A percentile compares a stretch with the other conserved stretches of the same genome.
Evolutionary conservation across 108 stramenopile genomes (phyloP).

Genomic region (Cyclostephanos tholiformis): DNA sequence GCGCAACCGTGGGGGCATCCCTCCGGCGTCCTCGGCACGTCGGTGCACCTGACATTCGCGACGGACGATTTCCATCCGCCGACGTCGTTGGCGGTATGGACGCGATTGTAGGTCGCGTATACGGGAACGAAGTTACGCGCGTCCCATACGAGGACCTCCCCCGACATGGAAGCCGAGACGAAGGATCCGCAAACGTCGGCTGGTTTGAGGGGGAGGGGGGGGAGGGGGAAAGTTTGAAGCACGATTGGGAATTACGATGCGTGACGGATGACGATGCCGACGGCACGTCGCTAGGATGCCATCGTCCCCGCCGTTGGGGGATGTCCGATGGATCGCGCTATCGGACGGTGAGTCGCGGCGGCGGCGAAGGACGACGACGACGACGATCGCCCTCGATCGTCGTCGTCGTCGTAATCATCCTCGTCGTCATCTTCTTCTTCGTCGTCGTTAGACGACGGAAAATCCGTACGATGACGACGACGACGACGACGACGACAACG

Average conservation of each 20-base stretch:
- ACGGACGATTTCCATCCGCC: conserved; percentile 9
- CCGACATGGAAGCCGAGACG: conserved; percentile 63
- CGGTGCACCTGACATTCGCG: conserved; percentile 31
- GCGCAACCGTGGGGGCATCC: conserved; percentile 41
- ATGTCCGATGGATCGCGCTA: conserved; percentile 58
- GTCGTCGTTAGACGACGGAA: neutral
- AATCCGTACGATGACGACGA: neutral
- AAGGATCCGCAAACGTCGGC: conserved; percentile 69
- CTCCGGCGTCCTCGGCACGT: conserved; percentile 34
- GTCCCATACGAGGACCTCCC: conserved; percentile 76
- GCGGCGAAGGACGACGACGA: neutral
- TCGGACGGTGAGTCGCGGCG: conserved; percentile 32
- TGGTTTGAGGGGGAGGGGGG: neutral
- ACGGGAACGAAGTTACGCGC: conserved; percentile 52
- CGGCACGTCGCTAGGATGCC: conserved; percentile 26
- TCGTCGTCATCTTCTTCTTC: neutral
- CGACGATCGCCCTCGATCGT: conserved; percentile 17
- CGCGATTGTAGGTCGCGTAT: conserved; percentile 29
- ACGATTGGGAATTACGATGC: too few species aligned
- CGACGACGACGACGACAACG: neutral
- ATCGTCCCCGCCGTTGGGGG: neutral
- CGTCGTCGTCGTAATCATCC: neutral
- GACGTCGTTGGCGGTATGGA: neutral
- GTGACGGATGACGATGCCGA: conserved; percentile 58
- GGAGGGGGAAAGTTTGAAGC: conserved; percentile 20